Conservation (phyloP, 1,284 basidiomycete genomes). For the Gastroboletus turbinatus region DNA sequence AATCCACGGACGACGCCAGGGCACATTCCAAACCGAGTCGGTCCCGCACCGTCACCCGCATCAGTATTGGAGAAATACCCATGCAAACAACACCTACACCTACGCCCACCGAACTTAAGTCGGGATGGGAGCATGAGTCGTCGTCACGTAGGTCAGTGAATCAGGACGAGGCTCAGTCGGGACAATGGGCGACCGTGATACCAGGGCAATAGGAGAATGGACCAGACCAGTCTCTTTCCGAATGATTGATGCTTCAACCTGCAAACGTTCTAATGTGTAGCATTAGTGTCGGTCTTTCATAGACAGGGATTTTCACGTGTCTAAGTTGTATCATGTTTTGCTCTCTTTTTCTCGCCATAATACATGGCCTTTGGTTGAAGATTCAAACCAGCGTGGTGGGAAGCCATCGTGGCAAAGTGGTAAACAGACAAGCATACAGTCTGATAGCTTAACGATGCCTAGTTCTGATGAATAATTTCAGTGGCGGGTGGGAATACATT, state of each 20-base stretch:
- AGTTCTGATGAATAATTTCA: constrained; percentile 25
- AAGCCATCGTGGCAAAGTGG: not conserved
- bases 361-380: not conserved
- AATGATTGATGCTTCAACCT: not conserved
- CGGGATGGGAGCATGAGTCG: constrained; percentile 32
- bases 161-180: not conserved
- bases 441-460: constrained; percentile 11
- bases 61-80: constrained; percentile 43
- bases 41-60: constrained; percentile 36
- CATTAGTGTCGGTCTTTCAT: constrained; percentile 9
- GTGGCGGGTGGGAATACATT: not conserved
- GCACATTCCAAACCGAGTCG: not conserved
- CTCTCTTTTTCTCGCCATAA: not conserved
- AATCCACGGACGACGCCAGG: constrained; percentile 7
- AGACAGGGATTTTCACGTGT: constrained; percentile 1
- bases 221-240: not conserved
- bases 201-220: not conserved
- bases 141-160: constrained; percentile 1
- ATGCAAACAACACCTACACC: constrained; percentile 38
- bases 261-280: constrained; percentile 13
- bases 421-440: constrained; percentile 9
- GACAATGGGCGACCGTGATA: not conserved
- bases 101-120: constrained; percentile 21
- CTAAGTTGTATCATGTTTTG: not conserved
- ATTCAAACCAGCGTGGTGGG: constrained; percentile 3